phyloP scores from a whole-genome alignment of 2,329 filamentous ascomycete genomes.

The Talaromyces rugulosus region DNA sequence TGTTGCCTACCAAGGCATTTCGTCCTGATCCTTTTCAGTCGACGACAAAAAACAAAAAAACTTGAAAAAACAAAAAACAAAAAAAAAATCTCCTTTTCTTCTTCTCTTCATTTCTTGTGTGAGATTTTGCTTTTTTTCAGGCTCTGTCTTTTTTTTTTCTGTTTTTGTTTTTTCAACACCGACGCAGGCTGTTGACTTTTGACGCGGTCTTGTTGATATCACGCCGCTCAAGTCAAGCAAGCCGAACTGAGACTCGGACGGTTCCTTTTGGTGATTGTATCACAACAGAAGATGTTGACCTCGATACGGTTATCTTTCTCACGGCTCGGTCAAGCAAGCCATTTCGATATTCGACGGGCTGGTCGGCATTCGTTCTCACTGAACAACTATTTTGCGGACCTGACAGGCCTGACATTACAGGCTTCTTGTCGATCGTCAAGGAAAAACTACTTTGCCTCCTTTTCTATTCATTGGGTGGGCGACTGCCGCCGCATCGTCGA shows the following conservation, averaged over 20 bases:
- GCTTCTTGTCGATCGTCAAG: background rate
- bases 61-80: background rate
- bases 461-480: background rate
- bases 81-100: background rate
- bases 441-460: background rate
- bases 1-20: background rate
- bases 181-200: background rate
- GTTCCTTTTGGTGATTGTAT: background rate
- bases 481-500: no score
- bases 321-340: background rate
- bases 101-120: background rate
- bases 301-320: background rate
- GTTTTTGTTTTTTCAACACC: background rate
- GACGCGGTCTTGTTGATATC: background rate
- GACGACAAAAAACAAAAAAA: background rate
- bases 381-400: background rate
- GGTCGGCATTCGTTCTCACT: no score
- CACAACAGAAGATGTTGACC: background rate
- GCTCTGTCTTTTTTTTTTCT: background rate
- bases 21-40: background rate
- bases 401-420: background rate
- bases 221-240: background rate
- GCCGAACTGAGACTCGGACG: background rate
- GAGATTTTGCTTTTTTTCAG: no score
- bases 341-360: background rate